These are phyloP conservation scores for Ceratobasidium sp. DNA, from an alignment of 1,284 basidiomycete genomes.

Conservation along the genomic window DNA sequence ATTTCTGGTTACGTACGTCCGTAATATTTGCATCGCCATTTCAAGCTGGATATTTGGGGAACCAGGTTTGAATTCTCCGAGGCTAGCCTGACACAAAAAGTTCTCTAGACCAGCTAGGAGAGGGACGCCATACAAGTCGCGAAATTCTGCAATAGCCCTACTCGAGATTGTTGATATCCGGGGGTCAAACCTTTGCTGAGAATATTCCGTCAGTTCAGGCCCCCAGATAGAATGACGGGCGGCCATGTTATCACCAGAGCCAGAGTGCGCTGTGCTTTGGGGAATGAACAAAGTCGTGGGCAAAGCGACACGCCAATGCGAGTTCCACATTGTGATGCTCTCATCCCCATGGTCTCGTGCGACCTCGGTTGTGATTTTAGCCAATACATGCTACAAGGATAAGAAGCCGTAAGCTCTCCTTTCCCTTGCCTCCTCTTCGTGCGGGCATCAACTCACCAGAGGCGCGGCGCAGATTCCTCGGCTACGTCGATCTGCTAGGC, in stretches of 20 bases:
- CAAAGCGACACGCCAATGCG: too few species aligned
- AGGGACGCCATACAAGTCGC: not conserved
- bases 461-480: conserved; percentile 73
- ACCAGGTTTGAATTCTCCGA: not conserved
- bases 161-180: not conserved
- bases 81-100: not conserved
- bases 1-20: not conserved
- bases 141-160: not conserved
- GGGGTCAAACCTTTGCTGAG: not conserved
- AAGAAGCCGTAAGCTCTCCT: conserved; percentile 69
- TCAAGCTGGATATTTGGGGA: not conserved
- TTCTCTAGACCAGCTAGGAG: not conserved
- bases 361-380: too few species aligned
- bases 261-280: too few species aligned
- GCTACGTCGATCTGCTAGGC: conserved; percentile 96
- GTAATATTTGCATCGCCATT: not conserved
- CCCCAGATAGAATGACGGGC: not conserved
- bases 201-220: not conserved
- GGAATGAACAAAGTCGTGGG: too few species aligned
- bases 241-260: not conserved
- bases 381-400: too few species aligned
- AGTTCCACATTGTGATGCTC: too few species aligned
- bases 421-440: not conserved
- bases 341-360: too few species aligned
- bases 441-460: not conserved